A percentile compares a stretch with the other conserved stretches of the same genome.
Evolutionary conservation across 306 rosid species (phyloP).

Genomic region (Castanea sativa): DNA sequence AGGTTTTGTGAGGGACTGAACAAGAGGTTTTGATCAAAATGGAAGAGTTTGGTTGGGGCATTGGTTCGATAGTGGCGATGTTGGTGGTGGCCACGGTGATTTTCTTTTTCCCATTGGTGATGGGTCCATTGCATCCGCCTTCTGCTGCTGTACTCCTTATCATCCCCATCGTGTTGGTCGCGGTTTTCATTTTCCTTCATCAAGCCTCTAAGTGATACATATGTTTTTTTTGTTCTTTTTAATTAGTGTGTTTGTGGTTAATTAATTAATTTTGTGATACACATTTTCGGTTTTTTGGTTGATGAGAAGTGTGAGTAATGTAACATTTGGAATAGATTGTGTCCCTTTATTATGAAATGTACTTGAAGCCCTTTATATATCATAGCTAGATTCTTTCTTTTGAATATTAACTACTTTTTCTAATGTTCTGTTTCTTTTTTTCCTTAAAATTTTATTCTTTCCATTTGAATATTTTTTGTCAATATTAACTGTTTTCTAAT

Average conservation of each 20-base stretch:
- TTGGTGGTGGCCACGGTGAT: constrained; percentile 13
- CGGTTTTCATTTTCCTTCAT: not conserved
- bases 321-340: no score
- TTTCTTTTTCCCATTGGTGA: constrained; percentile 13
- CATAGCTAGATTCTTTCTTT: no score
- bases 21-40: not conserved
- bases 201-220: not conserved
- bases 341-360: no score
- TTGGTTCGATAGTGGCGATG: not conserved
- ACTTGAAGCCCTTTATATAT: no score
- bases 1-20: no score
- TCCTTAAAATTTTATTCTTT: no score
- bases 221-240: not conserved
- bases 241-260: no score
- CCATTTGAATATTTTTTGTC: no score
- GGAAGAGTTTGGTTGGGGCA: not conserved
- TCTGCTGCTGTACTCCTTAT: not conserved
- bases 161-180: not conserved
- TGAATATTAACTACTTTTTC: not conserved
- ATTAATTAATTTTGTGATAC: not conserved
- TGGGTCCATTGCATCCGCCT: constrained; percentile 25
- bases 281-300: not conserved
- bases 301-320: no score
- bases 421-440: not conserved
- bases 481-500: no score